Conservation (phyloP, 352 stramenopile species). For the Globisporangium okanoganense region DNA sequence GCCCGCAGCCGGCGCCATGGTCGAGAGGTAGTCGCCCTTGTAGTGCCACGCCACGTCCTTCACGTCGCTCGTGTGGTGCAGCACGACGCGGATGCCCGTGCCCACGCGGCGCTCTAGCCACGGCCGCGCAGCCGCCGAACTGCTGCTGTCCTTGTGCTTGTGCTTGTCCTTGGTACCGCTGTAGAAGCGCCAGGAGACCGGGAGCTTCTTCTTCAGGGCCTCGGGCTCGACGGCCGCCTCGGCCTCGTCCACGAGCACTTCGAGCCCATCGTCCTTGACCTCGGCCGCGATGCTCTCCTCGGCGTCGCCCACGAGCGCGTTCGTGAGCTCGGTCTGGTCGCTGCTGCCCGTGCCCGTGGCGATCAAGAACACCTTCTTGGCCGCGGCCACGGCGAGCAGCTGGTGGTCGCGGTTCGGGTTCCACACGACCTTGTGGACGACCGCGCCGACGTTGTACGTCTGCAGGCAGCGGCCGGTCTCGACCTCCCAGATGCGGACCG, state of each 20-base stretch:
- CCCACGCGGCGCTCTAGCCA: conserved; percentile 79
- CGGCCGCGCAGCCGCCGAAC: conserved; percentile 23
- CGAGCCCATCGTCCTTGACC: conserved; percentile 34
- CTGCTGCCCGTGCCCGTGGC: conserved; percentile 92
- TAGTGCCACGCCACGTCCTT: conserved; percentile 95
- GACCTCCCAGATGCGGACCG: conserved; percentile 96
- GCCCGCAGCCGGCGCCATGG: conserved; percentile 87
- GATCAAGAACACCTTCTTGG: conserved; percentile 91
- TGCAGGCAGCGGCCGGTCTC: conserved; percentile 91
- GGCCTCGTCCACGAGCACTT: conserved; percentile 68
- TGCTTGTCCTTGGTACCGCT: conserved; percentile 76
- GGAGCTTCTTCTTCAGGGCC: conserved; percentile 86
- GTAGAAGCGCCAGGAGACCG: conserved; percentile 90
- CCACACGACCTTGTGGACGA: conserved; percentile 94
- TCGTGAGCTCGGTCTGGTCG: conserved; percentile 94
- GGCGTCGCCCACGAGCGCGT: conserved; percentile 90
- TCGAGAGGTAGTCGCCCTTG: conserved; percentile 99
- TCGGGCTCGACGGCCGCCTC: conserved; percentile 69
- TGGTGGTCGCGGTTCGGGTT: conserved; percentile 97
- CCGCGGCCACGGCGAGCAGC: conserved; percentile 91
- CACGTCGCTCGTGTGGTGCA: conserved; percentile 89
- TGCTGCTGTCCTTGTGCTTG: conserved; percentile 35
- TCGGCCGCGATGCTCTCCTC: conserved; percentile 61
- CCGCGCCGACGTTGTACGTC: conserved; percentile 88
- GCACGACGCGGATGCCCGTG: conserved; percentile 77